Evolutionary conservation across 2,329 filamentous ascomycete genomes (phyloP).

Genomic region (Passalora sequoiae): DNA sequence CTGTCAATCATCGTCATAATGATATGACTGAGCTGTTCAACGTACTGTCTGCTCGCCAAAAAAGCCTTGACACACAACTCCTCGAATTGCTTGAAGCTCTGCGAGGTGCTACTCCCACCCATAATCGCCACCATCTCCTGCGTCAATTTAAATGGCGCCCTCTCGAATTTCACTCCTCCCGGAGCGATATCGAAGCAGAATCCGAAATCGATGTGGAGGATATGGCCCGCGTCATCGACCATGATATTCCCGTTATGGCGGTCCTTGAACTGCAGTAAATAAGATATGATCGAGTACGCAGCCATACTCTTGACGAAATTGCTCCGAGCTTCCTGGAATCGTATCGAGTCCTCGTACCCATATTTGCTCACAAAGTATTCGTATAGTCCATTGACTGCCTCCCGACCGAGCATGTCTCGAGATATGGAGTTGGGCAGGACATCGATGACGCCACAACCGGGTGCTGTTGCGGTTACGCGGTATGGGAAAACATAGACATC

Average conservation of each 20-base stretch:
- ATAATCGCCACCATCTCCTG: constrained; percentile 98
- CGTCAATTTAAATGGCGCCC: constrained; percentile 96
- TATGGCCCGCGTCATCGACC: constrained; percentile 95
- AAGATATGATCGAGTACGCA: constrained; percentile 94
- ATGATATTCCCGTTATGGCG: constrained; percentile 99
- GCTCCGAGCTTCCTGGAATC: constrained; percentile 88
- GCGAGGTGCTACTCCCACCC: constrained; percentile 74
- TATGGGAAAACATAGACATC: constrained; percentile 98
- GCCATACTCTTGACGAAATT: constrained; percentile 99
- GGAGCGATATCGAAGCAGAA: constrained; percentile 99
- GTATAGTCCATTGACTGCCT: constrained; percentile 95
- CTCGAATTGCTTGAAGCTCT: constrained; percentile 93
- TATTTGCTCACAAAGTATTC: constrained; percentile 98
- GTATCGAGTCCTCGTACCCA: constrained; percentile 88
- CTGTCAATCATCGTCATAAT: constrained; percentile 94
- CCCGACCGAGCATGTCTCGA: constrained; percentile 95
- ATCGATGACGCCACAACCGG: constrained; percentile 96
- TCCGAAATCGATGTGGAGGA: constrained; percentile 97
- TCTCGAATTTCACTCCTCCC: constrained; percentile 94
- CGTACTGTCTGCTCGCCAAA: constrained; percentile 78
- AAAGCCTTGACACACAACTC: constrained; percentile 95
- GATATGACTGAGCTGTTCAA: constrained; percentile 82
- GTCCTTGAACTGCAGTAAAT: constrained; percentile 97
- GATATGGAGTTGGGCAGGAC: constrained; percentile 97
- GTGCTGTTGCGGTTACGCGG: constrained; percentile 92